Evolutionary conservation across 768 basidiomycete species (phyloP).

Genomic region (Asterophora lycoperdoides): DNA sequence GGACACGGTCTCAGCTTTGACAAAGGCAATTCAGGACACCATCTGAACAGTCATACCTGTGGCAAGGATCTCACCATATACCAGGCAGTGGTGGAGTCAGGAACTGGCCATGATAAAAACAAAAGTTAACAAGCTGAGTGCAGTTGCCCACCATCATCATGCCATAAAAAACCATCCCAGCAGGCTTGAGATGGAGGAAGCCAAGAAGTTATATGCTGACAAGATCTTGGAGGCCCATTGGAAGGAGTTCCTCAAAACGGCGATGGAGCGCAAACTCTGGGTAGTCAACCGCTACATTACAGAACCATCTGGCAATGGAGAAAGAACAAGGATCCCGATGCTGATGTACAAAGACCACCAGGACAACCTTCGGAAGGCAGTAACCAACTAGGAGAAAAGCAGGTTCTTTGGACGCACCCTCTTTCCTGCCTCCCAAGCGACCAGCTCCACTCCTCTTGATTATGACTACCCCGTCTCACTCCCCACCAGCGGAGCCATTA

Average conservation of each 20-base stretch:
- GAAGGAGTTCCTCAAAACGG: slow-evolving; percentile 14
- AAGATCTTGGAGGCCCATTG: slow-evolving; percentile 4
- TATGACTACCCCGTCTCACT: not conserved
- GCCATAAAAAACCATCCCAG: not conserved
- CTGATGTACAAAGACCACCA: not conserved
- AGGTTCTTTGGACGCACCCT: not conserved
- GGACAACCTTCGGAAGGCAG: not conserved
- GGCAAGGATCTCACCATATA: not conserved
- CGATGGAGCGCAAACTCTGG: slow-evolving; percentile 6
- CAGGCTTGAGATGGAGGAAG: not conserved
- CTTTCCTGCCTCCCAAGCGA: not conserved
- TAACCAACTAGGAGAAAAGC: not conserved
- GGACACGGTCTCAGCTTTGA: no score
- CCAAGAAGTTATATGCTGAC: not conserved
- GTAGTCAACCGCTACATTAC: slow-evolving; percentile 12
- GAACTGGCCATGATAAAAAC: not conserved
- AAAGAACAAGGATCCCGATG: slow-evolving; percentile 8
- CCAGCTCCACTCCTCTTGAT: not conserved
- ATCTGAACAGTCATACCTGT: not conserved
- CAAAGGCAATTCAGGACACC: no score
- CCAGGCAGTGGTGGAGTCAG: not conserved
- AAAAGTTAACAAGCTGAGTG: not conserved
- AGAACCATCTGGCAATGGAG: slow-evolving; percentile 4
- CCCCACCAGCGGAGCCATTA: not conserved
- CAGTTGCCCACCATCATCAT: not conserved